Base-by-base conservation (phyloP, 2,329 filamentous ascomycete species). In the Gremmenia infestans region DNA sequence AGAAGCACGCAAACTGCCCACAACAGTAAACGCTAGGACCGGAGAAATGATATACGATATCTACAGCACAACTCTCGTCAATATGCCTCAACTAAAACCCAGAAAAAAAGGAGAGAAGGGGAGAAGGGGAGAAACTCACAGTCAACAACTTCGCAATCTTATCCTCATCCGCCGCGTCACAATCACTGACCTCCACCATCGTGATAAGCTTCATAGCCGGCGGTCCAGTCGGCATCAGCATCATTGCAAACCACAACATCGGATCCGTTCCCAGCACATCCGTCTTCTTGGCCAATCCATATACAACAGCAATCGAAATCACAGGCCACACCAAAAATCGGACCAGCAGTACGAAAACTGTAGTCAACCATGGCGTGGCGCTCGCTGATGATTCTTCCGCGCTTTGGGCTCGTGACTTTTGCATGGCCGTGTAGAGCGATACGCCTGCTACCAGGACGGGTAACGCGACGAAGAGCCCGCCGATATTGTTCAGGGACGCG, bases 391-490 rank as follows among this genome's bases (percentile, higher is more conserved):
- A 32, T 32, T 32, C 49, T 12, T 48, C 47, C 39, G 32, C 19
- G 52, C 19, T 43, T n/a, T 43, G 74, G 61, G 52, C 75, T 66
- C 75, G 76, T 65, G 77, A 75, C 56, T 72, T 72, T 55, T 74
- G 67, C 60, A 82, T 72, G 15, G 79, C 77, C 22, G 76, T 76
- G 54, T 79, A 82, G 1, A 88, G 75, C 60, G 84, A 85, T n/a
- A 86, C 81, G 1, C 86, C 85, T 0, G 86, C 83, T 0, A 88
- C 77, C 15, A 88, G 78, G 15, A 88, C 81, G 32, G 86, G 86
- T 25, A 86, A 71, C 0, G 81, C 78, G 0, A 85, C 82, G 65
- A 88, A 88, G 0, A 88, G 73, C 0, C 77, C 74, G 3, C 85
- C 85, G 22, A 87, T 75, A 54, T 83, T 86, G 60, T 81, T 77